Percentiles rank a stretch among this genome's conserved stretches.
Conservation (phyloP, 1,284 basidiomycete genomes). For the Ganoderma resinaceum region DNA sequence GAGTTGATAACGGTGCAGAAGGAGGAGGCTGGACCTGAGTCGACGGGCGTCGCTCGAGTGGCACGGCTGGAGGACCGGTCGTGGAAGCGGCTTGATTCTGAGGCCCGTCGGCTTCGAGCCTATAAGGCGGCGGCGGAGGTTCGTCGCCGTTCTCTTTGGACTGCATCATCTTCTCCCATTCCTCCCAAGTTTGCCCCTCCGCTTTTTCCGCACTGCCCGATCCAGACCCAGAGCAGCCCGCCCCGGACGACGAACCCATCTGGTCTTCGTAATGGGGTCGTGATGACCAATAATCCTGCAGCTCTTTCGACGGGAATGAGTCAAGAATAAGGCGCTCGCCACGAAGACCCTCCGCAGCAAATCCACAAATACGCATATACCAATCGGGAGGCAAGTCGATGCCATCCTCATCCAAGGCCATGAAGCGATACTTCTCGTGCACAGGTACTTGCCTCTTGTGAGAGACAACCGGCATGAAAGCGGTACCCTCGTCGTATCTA, state of each 20-base stretch:
- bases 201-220: slow-evolving; percentile 24
- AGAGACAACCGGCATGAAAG: slow-evolving; percentile 71
- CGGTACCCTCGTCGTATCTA: slow-evolving; percentile 84
- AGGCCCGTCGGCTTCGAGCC: slow-evolving; percentile 55
- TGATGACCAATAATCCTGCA: slow-evolving; percentile 76
- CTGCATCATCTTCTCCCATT: slow-evolving; percentile 46
- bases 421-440: slow-evolving; percentile 60
- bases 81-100: slow-evolving; percentile 23
- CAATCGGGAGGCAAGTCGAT: slow-evolving; percentile 77
- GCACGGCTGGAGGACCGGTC: slow-evolving; percentile 29
- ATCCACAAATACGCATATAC: slow-evolving; percentile 82
- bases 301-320: slow-evolving; percentile 71
- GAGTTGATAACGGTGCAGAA: slow-evolving; percentile 14
- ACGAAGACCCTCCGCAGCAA: slow-evolving; percentile 71
- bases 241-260: slow-evolving; percentile 30
- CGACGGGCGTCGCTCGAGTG: slow-evolving; percentile 22
- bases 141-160: slow-evolving; percentile 54
- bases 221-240: slow-evolving; percentile 38
- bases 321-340: slow-evolving; percentile 67
- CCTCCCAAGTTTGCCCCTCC: slow-evolving; percentile 46
- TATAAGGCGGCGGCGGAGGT: slow-evolving; percentile 74
- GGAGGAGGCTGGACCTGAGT: slow-evolving; percentile 20
- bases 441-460: slow-evolving; percentile 63
- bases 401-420: slow-evolving; percentile 76
- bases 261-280: slow-evolving; percentile 63